These are phyloP conservation scores for Allantophomopsis cytisporea DNA, from an alignment of 2,329 filamentous ascomycete genomes.

Conservation along the genomic window DNA sequence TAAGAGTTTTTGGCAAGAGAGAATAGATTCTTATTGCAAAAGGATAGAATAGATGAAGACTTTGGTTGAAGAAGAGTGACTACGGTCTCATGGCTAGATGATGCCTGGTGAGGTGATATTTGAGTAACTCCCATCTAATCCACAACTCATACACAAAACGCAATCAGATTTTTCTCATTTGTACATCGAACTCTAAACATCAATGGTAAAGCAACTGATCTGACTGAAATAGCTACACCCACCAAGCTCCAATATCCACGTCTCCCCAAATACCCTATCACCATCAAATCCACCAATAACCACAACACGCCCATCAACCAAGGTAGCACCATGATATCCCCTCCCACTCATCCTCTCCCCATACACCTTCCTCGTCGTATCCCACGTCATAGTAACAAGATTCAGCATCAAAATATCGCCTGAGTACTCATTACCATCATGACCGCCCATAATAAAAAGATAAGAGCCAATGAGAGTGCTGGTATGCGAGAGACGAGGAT, in stretches of 20 bases:
- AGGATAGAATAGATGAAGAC: too few species aligned
- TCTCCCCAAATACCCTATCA: conserved; percentile 52
- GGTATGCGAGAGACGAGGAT: conserved; percentile 52
- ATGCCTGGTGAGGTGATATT: too few species aligned
- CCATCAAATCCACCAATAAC: conserved; percentile 57
- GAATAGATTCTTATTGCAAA: conserved; percentile 6
- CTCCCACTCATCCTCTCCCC: conserved; percentile 47
- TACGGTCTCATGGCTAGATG: too few species aligned
- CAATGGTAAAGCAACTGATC: conserved; percentile 60
- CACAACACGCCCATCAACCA: conserved; percentile 51
- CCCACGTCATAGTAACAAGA: conserved; percentile 63
- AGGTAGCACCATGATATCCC: conserved; percentile 52
- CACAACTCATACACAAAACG: too few species aligned
- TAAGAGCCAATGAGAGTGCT: conserved; percentile 58
- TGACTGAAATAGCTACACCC: conserved; percentile 62
- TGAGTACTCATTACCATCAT: conserved; percentile 57
- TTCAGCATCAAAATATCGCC: conserved; percentile 58
- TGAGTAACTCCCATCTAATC: too few species aligned
- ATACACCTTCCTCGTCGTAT: conserved; percentile 45
- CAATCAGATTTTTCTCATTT: too few species aligned
- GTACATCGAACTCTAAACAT: conserved; percentile 31
- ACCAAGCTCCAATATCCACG: conserved; percentile 52
- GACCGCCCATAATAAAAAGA: conserved; percentile 55
- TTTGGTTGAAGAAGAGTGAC: too few species aligned
- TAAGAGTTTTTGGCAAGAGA: conserved; percentile 62